These are phyloP conservation scores for Claviceps arundinis DNA, from an alignment of 2,329 filamentous ascomycete species.

Conservation along the genomic window DNA sequence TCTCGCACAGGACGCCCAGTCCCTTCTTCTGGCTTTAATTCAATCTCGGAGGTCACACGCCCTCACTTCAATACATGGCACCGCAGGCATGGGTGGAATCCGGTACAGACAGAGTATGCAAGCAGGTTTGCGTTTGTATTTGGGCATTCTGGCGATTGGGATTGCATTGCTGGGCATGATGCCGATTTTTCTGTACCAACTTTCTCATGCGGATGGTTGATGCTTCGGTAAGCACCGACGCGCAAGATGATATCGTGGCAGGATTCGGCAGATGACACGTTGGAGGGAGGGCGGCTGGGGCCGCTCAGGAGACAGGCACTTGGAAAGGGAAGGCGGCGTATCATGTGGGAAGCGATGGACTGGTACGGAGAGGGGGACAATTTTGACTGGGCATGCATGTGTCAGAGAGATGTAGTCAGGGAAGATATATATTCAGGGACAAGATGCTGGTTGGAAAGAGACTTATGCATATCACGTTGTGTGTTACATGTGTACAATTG, in stretches of 20 bases:
- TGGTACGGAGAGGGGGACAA: neutral
- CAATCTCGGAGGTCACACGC: too few species aligned
- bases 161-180: slow-evolving; percentile 2
- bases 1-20: too few species aligned
- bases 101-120: neutral
- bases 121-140: neutral
- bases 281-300: neutral
- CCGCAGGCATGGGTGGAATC: neutral
- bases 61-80: neutral
- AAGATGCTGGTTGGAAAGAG: neutral
- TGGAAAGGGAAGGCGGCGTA: neutral
- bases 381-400: neutral
- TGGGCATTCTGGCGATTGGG: slow-evolving; percentile 1
- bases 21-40: too few species aligned
- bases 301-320: neutral
- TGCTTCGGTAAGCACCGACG: neutral
- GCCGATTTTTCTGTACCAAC: neutral
- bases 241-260: neutral
- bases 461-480: neutral
- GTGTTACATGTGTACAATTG: too few species aligned
- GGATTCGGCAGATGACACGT: neutral
- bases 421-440: neutral
- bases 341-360: neutral
- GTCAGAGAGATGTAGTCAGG: neutral
- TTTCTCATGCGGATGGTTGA: neutral